Conservation (phyloP, 2,329 filamentous ascomycete species). For the Colletotrichum truncatum region DNA sequence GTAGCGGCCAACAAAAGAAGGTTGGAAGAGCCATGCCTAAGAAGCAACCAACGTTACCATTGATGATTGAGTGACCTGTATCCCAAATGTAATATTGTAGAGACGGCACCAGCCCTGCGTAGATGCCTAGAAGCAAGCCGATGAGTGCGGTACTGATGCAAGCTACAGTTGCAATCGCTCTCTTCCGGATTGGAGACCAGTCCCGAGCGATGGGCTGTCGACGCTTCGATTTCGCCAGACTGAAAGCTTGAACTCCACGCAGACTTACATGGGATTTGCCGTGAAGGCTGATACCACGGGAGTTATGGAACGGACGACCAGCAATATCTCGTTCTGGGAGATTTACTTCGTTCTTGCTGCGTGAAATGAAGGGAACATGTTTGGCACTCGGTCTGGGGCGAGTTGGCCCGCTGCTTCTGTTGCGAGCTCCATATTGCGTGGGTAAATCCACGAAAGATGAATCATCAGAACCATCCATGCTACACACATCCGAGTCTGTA, state of each 20-base stretch:
- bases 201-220: conserved; percentile 76
- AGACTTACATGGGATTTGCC: conserved; percentile 65
- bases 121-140: conserved; percentile 77
- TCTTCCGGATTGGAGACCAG: conserved; percentile 74
- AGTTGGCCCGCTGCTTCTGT: conserved; percentile 29
- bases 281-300: conserved; percentile 54
- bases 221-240: conserved; percentile 62
- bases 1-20: conserved; percentile 77
- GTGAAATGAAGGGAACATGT: conserved; percentile 6
- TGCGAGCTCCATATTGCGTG: conserved; percentile 22
- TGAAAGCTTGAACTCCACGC: conserved; percentile 58
- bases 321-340: conserved; percentile 37
- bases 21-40: conserved; percentile 76
- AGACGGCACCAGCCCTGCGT: conserved; percentile 80
- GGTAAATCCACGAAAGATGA: conserved; percentile 26
- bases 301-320: conserved; percentile 36
- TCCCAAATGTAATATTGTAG: conserved; percentile 83
- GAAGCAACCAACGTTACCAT: conserved; percentile 80
- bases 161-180: conserved; percentile 73
- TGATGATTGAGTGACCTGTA: conserved; percentile 70
- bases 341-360: conserved; percentile 32
- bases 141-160: conserved; percentile 79
- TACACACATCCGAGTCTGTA: conserved; percentile 9
- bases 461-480: conserved; percentile 26
- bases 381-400: conserved; percentile 19